Percentiles rank a stretch among this genome's conserved stretches.
Evolutionary conservation across 192 early-diverging fungal species (phyloP).

Genomic region (Mortierella antarctica): DNA sequence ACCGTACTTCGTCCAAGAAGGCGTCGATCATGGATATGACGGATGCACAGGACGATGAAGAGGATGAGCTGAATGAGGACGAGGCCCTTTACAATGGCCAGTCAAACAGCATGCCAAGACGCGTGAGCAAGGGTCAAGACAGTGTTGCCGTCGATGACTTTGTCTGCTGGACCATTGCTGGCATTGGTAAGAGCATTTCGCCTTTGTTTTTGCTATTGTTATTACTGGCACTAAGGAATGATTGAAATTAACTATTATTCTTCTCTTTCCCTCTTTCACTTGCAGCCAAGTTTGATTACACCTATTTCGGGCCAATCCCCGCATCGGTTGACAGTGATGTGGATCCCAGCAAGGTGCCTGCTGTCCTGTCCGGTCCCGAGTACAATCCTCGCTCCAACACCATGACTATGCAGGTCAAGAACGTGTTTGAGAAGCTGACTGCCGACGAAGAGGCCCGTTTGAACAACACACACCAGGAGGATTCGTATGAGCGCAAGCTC

Average conservation of each 20-base stretch:
- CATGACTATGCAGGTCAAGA: constrained; percentile 54
- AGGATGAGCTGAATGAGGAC: constrained; percentile 28
- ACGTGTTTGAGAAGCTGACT: constrained; percentile 46
- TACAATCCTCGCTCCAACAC: constrained; percentile 43
- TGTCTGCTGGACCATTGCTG: constrained; percentile 89
- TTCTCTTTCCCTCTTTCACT: neutral
- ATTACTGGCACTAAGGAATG: neutral
- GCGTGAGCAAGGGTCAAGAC: constrained; percentile 27
- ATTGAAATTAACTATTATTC: neutral
- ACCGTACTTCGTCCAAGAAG: constrained; percentile 52
- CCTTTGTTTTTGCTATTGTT: neutral
- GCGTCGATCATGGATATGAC: constrained; percentile 55
- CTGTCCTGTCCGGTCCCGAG: constrained; percentile 28
- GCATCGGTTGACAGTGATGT: constrained; percentile 42
- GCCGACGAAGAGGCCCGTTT: constrained; percentile 27
- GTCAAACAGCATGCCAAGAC: constrained; percentile 23
- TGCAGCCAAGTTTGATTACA: constrained; percentile 57
- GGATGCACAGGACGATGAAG: constrained; percentile 18
- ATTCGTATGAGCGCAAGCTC: constrained; percentile 43
- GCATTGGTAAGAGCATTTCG: constrained; percentile 70
- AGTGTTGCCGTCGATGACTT: constrained; percentile 69
- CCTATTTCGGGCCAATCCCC: constrained; percentile 54
- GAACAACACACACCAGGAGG: constrained; percentile 26
- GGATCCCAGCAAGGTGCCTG: constrained; percentile 44
- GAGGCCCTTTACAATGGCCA: constrained; percentile 27